These are phyloP conservation scores for Penicillium taxi DNA, from an alignment of 495 filamentous ascomycete species.

Conservation along the genomic window DNA sequence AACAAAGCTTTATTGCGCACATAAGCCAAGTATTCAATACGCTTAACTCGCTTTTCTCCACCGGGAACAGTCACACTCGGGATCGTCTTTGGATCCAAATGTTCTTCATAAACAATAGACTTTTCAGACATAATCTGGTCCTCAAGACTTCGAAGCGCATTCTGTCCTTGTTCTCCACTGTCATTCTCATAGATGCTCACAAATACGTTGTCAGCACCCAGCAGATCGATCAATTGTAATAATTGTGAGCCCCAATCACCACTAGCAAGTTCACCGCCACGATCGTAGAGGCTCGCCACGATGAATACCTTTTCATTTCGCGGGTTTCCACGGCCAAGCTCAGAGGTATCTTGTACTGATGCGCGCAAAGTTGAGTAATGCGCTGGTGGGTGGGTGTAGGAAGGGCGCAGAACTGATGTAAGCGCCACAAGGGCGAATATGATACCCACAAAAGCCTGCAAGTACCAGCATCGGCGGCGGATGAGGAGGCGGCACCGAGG, in stretches of 20 bases:
- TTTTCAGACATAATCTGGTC: slow-evolving; percentile 41
- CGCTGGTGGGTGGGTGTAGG: slow-evolving; percentile 48
- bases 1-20: slow-evolving; percentile 65
- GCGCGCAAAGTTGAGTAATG: slow-evolving; percentile 41
- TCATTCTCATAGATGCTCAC: slow-evolving; percentile 64
- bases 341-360: slow-evolving; percentile 25
- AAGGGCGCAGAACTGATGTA: slow-evolving; percentile 49
- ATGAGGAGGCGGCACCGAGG: slow-evolving; percentile 36
- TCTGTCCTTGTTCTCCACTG: slow-evolving; percentile 44
- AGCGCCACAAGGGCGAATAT: slow-evolving; percentile 52
- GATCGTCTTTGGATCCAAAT: slow-evolving; percentile 44
- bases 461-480: slow-evolving; percentile 58
- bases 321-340: slow-evolving; percentile 53
- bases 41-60: slow-evolving; percentile 55
- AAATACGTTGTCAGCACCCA: slow-evolving; percentile 46
- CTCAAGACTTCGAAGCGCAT: slow-evolving; percentile 36
- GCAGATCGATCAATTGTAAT: slow-evolving; percentile 52
- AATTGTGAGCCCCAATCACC: slow-evolving; percentile 62
- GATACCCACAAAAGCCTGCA: slow-evolving; percentile 55
- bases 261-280: slow-evolving; percentile 45
- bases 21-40: slow-evolving; percentile 70
- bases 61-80: slow-evolving; percentile 52
- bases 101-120: slow-evolving; percentile 46
- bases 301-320: slow-evolving; percentile 65
- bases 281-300: slow-evolving; percentile 65